Evolutionary conservation across 345 rosid species (phyloP).

Genomic region (Eucalyptus victrix): DNA sequence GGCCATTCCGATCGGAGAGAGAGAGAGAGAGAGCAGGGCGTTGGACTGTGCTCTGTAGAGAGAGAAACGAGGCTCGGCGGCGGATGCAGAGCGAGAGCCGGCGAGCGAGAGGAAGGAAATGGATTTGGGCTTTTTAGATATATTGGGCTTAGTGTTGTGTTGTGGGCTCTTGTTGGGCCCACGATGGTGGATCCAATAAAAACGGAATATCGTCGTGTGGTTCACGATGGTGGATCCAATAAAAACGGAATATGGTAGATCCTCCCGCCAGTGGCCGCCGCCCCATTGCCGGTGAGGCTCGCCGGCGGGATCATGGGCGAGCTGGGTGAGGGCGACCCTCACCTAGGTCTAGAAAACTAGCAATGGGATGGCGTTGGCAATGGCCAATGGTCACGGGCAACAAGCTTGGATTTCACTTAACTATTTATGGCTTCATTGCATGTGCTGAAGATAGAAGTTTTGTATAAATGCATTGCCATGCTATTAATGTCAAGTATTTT

Average conservation of each 20-base stretch:
- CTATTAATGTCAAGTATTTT: too few species aligned
- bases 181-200: neutral
- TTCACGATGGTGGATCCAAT: neutral
- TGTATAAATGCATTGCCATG: too few species aligned
- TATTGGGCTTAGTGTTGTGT: neutral
- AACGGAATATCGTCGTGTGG: neutral
- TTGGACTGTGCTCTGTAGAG: neutral
- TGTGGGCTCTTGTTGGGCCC: neutral
- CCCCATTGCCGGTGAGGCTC: neutral
- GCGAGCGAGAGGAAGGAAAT: neutral
- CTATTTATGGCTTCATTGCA: too few species aligned
- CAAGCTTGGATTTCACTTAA: too few species aligned
- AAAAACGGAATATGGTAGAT: neutral
- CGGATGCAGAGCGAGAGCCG: neutral
- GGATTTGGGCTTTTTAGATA: neutral
- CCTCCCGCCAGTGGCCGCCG: neutral
- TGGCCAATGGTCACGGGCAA: neutral
- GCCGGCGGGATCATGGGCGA: neutral
- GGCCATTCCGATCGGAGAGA: constrained; percentile 25
- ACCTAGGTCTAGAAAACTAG: neutral
- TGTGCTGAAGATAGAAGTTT: rapidly evolving
- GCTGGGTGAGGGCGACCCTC: too few species aligned
- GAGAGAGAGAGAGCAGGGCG: neutral
- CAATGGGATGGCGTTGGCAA: rapidly evolving
- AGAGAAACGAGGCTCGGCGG: neutral